Base-by-base conservation (phyloP, 2,329 filamentous ascomycete genomes). In the Ascosphaera apis region DNA sequence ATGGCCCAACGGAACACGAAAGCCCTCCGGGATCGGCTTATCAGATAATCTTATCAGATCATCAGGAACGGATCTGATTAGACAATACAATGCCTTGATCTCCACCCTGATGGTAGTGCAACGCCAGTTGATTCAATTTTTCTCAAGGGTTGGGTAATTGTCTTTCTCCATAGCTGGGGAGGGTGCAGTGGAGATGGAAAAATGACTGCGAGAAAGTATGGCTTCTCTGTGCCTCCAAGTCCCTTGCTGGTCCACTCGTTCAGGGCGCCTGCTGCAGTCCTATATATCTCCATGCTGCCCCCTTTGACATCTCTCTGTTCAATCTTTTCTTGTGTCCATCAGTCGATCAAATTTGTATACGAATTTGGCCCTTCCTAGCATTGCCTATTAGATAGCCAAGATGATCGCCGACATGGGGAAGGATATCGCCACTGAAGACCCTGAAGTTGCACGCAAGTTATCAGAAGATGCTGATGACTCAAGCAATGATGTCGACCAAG, bases 401-500 rank as follows among this genome's bases (percentile, higher is more conserved):
- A 43, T 42, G 33, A 40, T 35, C 41, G 43, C 37, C 15, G 39
- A 37, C 11, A 41, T 39, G 34, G 46, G 46, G 3, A 45, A 46
- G 8, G 43, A 41, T 8, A 58, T 23, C 16, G 41, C 40, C 18
- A 47, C 42, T 13, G 61, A 31, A 55, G 61, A 37, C 31, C 13
- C 31, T 17, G 31, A 33, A 21, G 15, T 17, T 18, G 31, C 13
- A 21, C 31, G 31, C 31, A 21, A n/a, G 31, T 6, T 30, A 13
- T 16, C 31, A 21, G 31, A 33, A 4, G 31, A 33, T 12, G 15
- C 9, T n/a, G 12, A 33, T 7, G 12, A 30, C 13, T 33, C 31
- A 12, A 33, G 31, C 18, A 21, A 33, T 33, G 31, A 17, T 9
- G 4, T 12, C 15, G 5, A 18, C 4, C 4, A 9, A 12, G 31